Evolutionary conservation across 345 rosid species (phyloP), one percentile per base, ranked within the genome.

Genomic region (Heritiera fomes): DNA sequence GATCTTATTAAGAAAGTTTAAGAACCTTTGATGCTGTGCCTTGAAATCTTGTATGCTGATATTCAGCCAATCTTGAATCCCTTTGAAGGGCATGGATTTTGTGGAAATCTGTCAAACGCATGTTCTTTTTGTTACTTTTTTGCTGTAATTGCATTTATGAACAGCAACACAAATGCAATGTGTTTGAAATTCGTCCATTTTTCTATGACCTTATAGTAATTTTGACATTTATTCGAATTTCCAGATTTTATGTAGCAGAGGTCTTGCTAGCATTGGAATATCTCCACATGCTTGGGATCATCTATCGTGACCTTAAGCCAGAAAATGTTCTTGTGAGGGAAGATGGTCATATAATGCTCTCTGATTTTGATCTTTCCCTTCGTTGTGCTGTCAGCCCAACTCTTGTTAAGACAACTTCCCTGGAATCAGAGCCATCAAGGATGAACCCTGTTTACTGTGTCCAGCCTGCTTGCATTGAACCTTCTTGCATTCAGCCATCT

Each of bases 301-400:
- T 91, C 71, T 91, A 91, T 80, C 94, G 93, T 0, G 96, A 91
- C 80, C 94, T 91, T 66, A 91, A 91, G 85, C 96, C 96, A 61
- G 96, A 90, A 80, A 91, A 91, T 75, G 94, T 91, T 40, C 90
- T 91, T 6, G 92, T 91, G 62, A 83, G 93, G 70, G 93, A 89
- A 23, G 93, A 90, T 50, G 96, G 96, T 56, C 96, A 90, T 75
- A 90, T 91, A 82, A 91, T 90, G 96, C 96, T 91, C 73, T 90
- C 96, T 59, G 96, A 90, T 81, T 91, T 91, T 78, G 96, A 91
- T 83, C 91, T 91, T 49, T 91, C 96, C 58, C 95, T 94, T 78
- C 92, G 94, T 6, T 94, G 98, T 75, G 68, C 90, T 7, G 98
- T 94, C 72, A 94, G 89, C 82, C 97, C 95, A 7, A 92, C 97